A percentile compares a stretch with the other conserved stretches of the same genome.
phyloP scores from a whole-genome alignment of 2,329 filamentous ascomycete species.

The Aspergillus chevalieri region DNA sequence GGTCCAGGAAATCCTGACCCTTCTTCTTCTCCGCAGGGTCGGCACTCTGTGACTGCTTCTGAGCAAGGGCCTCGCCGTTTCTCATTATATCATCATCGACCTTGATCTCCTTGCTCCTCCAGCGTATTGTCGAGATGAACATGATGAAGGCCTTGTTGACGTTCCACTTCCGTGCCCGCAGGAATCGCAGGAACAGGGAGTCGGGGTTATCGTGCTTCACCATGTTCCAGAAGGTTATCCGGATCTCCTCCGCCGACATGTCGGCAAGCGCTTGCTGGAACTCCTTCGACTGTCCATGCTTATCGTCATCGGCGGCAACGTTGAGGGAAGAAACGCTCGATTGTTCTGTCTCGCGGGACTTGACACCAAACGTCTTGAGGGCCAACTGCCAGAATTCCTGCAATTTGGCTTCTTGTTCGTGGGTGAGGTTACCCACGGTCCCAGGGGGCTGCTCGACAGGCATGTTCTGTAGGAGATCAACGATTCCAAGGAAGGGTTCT shows the following conservation, averaged over 20 bases:
- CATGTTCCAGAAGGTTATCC: conserved; percentile 83
- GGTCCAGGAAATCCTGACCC: conserved; percentile 70
- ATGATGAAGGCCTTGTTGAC: conserved; percentile 88
- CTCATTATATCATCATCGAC: conserved; percentile 84
- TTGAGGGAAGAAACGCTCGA: conserved; percentile 29
- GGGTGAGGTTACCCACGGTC: conserved; percentile 77
- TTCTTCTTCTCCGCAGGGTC: conserved; percentile 60
- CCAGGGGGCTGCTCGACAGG: conserved; percentile 44
- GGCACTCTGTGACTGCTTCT: conserved; percentile 53
- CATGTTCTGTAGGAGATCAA: conserved; percentile 34
- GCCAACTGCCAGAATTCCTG: conserved; percentile 77
- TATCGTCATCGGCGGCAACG: conserved; percentile 64
- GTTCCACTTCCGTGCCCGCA: conserved; percentile 92
- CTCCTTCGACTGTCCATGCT: conserved; percentile 83
- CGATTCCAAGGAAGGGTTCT: conserved; percentile 24
- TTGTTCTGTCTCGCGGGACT: conserved; percentile 15
- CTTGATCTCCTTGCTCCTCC: conserved; percentile 75
- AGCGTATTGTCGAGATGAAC: conserved; percentile 90
- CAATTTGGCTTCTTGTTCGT: conserved; percentile 81
- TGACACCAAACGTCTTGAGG: conserved; percentile 68
- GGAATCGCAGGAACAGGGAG: conserved; percentile 70
- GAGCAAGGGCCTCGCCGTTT: conserved; percentile 65
- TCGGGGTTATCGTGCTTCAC: conserved; percentile 94
- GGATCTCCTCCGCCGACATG: conserved; percentile 69
- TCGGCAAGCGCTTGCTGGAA: conserved; percentile 76